Conservation (phyloP, 176 grass and related monocot genomes). For the Oryza officinalis region DNA sequence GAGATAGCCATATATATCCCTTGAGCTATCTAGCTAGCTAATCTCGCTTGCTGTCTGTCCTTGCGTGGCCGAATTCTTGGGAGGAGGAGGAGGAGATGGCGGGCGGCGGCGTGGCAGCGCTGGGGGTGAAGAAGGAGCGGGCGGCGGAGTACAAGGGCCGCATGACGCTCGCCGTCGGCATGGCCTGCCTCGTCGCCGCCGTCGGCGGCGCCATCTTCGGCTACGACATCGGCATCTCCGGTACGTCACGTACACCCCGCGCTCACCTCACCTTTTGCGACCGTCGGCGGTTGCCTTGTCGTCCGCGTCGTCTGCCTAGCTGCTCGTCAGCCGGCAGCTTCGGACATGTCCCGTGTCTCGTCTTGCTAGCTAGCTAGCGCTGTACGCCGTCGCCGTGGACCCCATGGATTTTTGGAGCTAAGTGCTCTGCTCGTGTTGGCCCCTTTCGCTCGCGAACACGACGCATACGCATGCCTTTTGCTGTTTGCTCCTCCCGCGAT, state of each 20-base stretch:
- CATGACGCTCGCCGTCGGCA: constrained; percentile 73
- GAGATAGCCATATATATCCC: not conserved
- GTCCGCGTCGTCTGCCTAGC: no score
- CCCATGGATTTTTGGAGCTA: not conserved
- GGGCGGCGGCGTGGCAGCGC: constrained; percentile 54
- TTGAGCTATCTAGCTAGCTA: no score
- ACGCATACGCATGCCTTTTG: not conserved
- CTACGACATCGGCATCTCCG: constrained; percentile 91
- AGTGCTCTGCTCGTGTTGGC: no score
- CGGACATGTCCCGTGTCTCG: not conserved
- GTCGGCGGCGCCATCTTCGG: constrained; percentile 91
- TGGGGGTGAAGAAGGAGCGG: constrained; percentile 78
- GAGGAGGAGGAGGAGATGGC: constrained; percentile 37
- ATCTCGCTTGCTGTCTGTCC: not conserved
- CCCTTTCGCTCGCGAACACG: no score
- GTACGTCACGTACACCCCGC: constrained; percentile 29
- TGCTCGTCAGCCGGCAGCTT: no score
- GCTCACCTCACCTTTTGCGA: no score
- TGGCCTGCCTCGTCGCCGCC: constrained; percentile 84
- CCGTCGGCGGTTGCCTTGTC: no score
- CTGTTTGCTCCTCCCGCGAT: no score
- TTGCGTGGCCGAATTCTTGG: not conserved
- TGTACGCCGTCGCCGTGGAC: not conserved
- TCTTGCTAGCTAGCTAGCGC: not conserved
- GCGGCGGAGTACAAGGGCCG: constrained; percentile 85